A percentile compares a stretch with the other conserved stretches of the same genome.
These are phyloP conservation scores for Hygrocybe punicea DNA, from an alignment of 768 basidiomycete genomes.

Conservation along the genomic window DNA sequence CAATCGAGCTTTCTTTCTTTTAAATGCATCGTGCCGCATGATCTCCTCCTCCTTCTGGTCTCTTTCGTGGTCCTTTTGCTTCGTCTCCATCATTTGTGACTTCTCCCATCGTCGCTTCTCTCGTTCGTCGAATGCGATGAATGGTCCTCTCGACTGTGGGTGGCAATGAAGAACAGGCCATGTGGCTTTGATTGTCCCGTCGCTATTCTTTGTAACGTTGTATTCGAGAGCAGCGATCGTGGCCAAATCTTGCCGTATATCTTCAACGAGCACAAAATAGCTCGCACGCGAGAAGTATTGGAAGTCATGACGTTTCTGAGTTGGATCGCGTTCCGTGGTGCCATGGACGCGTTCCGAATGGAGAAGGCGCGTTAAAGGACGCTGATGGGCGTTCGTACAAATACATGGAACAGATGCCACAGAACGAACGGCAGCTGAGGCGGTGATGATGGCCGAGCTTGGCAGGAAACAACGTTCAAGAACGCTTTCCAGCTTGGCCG, in stretches of 20 bases:
- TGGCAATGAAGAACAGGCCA: slow-evolving; percentile 88
- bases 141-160: slow-evolving; percentile 68
- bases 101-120: slow-evolving; percentile 68
- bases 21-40: slow-evolving; percentile 36
- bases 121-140: slow-evolving; percentile 69
- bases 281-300: slow-evolving; percentile 76
- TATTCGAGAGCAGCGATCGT: slow-evolving; percentile 87
- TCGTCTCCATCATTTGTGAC: slow-evolving; percentile 45
- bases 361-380: slow-evolving; percentile 57
- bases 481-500: slow-evolving; percentile 67
- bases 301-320: slow-evolving; percentile 81
- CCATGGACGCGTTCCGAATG: slow-evolving; percentile 85
- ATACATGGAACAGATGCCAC: not conserved
- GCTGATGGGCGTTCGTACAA: slow-evolving; percentile 31
- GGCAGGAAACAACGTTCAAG: slow-evolving; percentile 59
- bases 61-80: slow-evolving; percentile 43
- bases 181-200: slow-evolving; percentile 50
- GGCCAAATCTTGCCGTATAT: slow-evolving; percentile 76
- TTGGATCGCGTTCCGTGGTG: slow-evolving; percentile 82
- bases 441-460: slow-evolving; percentile 22
- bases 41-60: slow-evolving; percentile 32
- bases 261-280: slow-evolving; percentile 89
- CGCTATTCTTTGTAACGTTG: slow-evolving; percentile 49
- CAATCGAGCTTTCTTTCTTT: slow-evolving; percentile 38
- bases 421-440: slow-evolving; percentile 8